phyloP scores from a whole-genome alignment of 1,139 yeast species.

The Blastobotrys persicus region DNA sequence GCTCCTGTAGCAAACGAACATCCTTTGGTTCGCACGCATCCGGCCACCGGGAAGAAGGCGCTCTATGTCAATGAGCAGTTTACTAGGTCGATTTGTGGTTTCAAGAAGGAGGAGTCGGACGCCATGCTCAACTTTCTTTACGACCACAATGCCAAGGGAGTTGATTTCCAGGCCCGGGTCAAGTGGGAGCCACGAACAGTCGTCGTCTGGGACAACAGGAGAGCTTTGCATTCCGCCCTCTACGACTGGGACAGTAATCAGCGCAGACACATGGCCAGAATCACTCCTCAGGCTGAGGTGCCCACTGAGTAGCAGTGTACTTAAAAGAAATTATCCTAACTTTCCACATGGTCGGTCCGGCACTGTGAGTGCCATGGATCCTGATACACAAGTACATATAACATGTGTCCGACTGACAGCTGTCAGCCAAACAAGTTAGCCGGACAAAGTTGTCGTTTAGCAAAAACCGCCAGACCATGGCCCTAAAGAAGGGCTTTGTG shows the following conservation, averaged over 20 bases:
- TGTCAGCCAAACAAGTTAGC: too few relatives aligned
- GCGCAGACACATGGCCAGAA: constrained; percentile 9
- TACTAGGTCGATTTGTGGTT: constrained; percentile 53
- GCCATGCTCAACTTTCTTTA: constrained; percentile 50
- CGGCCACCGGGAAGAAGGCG: constrained; percentile 53
- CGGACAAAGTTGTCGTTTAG: too few relatives aligned
- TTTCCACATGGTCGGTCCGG: background rate
- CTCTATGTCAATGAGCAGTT: constrained; percentile 55
- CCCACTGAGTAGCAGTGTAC: constrained; percentile 4
- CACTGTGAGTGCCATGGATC: background rate
- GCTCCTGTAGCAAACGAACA: constrained; percentile 50
- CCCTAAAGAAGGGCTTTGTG: too few relatives aligned
- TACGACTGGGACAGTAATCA: constrained; percentile 11
- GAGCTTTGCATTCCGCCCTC: constrained; percentile 40
- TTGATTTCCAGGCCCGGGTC: constrained; percentile 56
- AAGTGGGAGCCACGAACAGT: constrained; percentile 58
- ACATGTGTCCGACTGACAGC: too few relatives aligned
- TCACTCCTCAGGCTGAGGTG: constrained; percentile 10
- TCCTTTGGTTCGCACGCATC: constrained; percentile 58
- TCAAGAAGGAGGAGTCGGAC: constrained; percentile 56
- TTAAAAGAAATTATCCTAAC: background rate
- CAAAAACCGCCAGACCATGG: too few relatives aligned
- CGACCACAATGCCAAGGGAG: constrained; percentile 46
- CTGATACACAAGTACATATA: background rate
- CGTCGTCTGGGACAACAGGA: constrained; percentile 67